phyloP scores from a whole-genome alignment of 1,139 yeast species.

The Hemisphaericaspora xylofermentans region DNA sequence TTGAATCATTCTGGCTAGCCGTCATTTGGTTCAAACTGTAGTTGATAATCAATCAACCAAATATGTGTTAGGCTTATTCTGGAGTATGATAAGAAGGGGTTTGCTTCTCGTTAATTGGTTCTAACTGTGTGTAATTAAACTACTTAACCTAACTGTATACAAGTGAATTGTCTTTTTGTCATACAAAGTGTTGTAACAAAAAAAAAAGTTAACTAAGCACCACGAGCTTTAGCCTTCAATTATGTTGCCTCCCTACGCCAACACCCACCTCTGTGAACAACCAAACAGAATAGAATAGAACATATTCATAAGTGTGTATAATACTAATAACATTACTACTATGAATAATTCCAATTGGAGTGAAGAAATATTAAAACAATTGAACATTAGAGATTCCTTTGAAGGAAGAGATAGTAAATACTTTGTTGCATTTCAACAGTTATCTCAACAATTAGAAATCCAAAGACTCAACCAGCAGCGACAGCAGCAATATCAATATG shows the following conservation, averaged over 20 bases:
- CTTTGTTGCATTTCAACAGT: constrained; percentile 33
- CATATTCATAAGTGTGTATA: background rate
- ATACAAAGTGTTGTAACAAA: too few species aligned
- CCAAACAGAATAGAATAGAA: too few species aligned
- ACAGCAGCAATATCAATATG: constrained; percentile 3
- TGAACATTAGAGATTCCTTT: constrained; percentile 30
- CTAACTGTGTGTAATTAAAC: too few species aligned
- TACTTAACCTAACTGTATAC: too few species aligned
- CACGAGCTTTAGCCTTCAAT: too few species aligned
- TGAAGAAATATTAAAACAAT: constrained; percentile 24
- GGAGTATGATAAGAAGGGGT: background rate
- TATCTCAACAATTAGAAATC: constrained; percentile 20
- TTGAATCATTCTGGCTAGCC: background rate
- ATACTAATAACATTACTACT: background rate
- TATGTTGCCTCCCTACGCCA: too few species aligned
- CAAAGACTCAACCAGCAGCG: constrained; percentile 3
- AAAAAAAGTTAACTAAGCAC: too few species aligned
- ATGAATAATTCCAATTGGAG: constrained; percentile 17
- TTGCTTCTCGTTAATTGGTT: too few species aligned
- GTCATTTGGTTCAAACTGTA: background rate
- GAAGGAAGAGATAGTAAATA: constrained; percentile 35
- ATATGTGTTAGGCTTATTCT: background rate
- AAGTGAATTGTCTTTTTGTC: too few species aligned
- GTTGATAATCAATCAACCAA: background rate
- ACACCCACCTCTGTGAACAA: too few species aligned